Base-by-base conservation (phyloP, 108 stramenopile genomes). In the Epithemia pelagica region DNA sequence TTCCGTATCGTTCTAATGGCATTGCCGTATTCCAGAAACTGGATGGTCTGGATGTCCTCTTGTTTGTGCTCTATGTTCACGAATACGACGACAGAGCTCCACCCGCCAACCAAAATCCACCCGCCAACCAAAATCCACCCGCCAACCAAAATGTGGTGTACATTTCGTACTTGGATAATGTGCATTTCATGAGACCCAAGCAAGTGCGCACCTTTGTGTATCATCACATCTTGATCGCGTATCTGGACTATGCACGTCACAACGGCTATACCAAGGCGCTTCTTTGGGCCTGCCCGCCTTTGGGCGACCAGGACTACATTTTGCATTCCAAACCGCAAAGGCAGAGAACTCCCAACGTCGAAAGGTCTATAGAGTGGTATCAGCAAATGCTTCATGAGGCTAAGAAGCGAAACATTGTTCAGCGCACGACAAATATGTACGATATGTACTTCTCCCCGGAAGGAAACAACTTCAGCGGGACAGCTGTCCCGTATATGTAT, bases 231-330 rank as follows among this genome's bases (percentile, higher is more conserved):
- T 74, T 95, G n/a, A 67, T 81, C 37, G 78, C 81, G 37, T 92
- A 92, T 67, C 82, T 95, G 23, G 78, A 83, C 25, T 83, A 87
- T 65, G 89, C 83, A 28, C 88, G 80, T 69, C 52, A 46, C 10
- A 78, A 89, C 8, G 94, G 94, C 29, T 92, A 91, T 68, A 85
- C 84, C 72, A 92, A 84, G 10, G 89, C 91, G 7, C 86, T 88
- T 60, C 91, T 95, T 52, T 95, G 94, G 94, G 84, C 85, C 52
- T 95, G 94, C 56, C 94, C 94, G 18, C 94, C 94, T 8, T 66
- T 78, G n/a, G 86, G 87, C 67, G 94, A 91, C 15, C 89, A 92
- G 62, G 94, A 90, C 69, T 95, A 95, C 69, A 92, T 95, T 52
- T 82, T 89, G 55, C 69, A 86, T 65, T 67, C 78, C 28, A 84